Base-by-base conservation (phyloP, 2,329 filamentous ascomycete species). In the Raffaelea deltoideospora region DNA sequence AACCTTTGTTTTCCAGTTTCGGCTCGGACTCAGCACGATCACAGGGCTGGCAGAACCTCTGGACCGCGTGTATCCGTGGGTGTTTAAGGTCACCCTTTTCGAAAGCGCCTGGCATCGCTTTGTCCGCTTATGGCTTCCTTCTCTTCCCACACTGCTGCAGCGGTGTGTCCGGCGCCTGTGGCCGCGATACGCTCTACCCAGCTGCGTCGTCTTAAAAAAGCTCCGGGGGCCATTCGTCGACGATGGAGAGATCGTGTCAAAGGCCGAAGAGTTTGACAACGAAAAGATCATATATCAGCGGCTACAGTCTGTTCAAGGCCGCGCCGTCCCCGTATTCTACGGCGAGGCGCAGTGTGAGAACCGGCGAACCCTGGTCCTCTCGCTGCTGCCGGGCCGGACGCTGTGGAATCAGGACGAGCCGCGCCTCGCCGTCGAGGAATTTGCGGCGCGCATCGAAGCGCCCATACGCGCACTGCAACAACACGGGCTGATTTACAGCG, bases 311-410 rank as follows among this genome's bases (percentile, higher is more conserved):
- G 14, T 27, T 10, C 37, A 39, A 21, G 37, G 37, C 14, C 26
- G 14, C 13, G 20, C 30, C 23, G 26, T 40, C 11, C 38, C 38
- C 3, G 7, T 24, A 10, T 37, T 33, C 14, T 40, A 40, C 18
- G 38, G 38, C 21, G 34, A 40, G 21, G 38, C 31, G 18, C n/a
- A 40, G 10, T 40, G 37, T 10, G 37, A 35, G 19, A 33, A 33
- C 19, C 10, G 15, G 10, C 28, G 37, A 3, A 19, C 29, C 3
- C 10, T 10, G 6, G 17, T 37, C 5, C 10, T 37, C 5, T 32
- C 29, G 4, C 33, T 15, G 10, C n/a, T 37, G 5, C 35, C 35
- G 9, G 27, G 29, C 3, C 29, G 22, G 2, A 28, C 15, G 5
- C 8, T 33, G 5, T 3, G n/a, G 18, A 20, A 10, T 10, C 34